Conservation (phyloP, 352 stramenopile genomes). For the Salisapilia sapeloensis region DNA sequence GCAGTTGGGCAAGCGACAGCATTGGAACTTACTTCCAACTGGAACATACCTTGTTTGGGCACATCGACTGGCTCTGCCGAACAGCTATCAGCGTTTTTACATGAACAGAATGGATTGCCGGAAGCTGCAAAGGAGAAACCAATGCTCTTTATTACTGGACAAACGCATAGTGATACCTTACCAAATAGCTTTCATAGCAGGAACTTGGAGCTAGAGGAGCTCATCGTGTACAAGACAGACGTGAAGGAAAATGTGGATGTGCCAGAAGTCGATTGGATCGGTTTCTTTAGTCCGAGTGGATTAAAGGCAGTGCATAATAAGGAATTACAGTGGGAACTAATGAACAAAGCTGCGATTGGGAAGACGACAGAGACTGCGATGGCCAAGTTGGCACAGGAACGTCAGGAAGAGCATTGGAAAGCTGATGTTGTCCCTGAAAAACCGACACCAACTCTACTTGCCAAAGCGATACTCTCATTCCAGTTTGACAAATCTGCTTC, state of each 20-base stretch:
- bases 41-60: too few species aligned
- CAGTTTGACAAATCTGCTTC: too few species aligned
- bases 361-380: too few species aligned
- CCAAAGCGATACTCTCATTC: too few species aligned
- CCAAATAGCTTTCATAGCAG: slow-evolving; percentile 40
- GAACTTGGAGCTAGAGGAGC: slow-evolving; percentile 25
- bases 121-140: slow-evolving; percentile 16
- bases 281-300: slow-evolving; percentile 71
- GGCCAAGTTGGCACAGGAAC: too few species aligned
- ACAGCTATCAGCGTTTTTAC: slow-evolving; percentile 23
- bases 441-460: too few species aligned
- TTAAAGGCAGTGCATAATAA: slow-evolving; percentile 32
- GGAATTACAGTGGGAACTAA: slow-evolving; percentile 20
- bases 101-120: slow-evolving; percentile 17
- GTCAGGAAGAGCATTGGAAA: too few species aligned
- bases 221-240: slow-evolving; percentile 47
- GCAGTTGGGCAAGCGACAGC: slow-evolving; percentile 56
- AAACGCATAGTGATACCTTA: slow-evolving; percentile 46
- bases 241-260: slow-evolving; percentile 23
- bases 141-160: slow-evolving; percentile 54
- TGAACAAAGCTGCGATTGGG: slow-evolving; percentile 69
- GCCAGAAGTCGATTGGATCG: slow-evolving; percentile 40
- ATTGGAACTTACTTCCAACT: slow-evolving; percentile 23
- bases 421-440: too few species aligned
- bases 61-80: slow-evolving; percentile 47